A percentile compares a stretch with the other conserved stretches of the same genome.
Evolutionary conservation across 2,329 filamentous ascomycete species (phyloP).

Genomic region (Septoria petroselini): DNA sequence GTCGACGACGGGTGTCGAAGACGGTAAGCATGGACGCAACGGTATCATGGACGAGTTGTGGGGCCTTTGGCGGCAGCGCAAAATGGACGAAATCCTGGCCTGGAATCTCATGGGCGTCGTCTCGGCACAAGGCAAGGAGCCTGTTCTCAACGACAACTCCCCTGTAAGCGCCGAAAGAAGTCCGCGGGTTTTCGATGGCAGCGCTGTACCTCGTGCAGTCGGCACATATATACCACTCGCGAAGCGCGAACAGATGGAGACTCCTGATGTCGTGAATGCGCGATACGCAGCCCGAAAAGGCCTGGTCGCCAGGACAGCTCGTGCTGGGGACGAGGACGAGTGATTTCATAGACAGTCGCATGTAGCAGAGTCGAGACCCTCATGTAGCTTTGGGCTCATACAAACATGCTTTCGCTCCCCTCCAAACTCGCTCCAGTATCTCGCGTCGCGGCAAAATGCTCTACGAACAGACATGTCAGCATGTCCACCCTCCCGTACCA

Average conservation of each 20-base stretch:
- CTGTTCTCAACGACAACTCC: not conserved
- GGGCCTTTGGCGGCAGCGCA: constrained; percentile 75
- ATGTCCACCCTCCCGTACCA: not conserved
- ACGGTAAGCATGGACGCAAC: constrained; percentile 61
- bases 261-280: constrained; percentile 61
- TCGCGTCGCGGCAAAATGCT: constrained; percentile 67
- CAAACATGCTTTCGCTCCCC: constrained; percentile 75
- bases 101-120: constrained; percentile 67
- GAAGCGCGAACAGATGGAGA: constrained; percentile 55
- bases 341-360: constrained; percentile 7
- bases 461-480: constrained; percentile 34
- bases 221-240: constrained; percentile 59
- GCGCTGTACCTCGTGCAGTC: constrained; percentile 51
- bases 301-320: constrained; percentile 27
- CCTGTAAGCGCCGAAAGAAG: constrained; percentile 36
- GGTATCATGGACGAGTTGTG: constrained; percentile 74
- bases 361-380: not conserved
- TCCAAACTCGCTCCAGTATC: constrained; percentile 86
- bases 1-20: constrained; percentile 42
- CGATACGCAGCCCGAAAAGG: constrained; percentile 55
- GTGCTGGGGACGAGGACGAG: constrained; percentile 18
- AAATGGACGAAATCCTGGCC: constrained; percentile 86
- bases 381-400: constrained; percentile 61
- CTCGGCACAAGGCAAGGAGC: constrained; percentile 40
- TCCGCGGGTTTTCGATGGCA: constrained; percentile 58